Base-by-base conservation (phyloP, 257 asterid genomes). In the Catharanthus roseus region DNA sequence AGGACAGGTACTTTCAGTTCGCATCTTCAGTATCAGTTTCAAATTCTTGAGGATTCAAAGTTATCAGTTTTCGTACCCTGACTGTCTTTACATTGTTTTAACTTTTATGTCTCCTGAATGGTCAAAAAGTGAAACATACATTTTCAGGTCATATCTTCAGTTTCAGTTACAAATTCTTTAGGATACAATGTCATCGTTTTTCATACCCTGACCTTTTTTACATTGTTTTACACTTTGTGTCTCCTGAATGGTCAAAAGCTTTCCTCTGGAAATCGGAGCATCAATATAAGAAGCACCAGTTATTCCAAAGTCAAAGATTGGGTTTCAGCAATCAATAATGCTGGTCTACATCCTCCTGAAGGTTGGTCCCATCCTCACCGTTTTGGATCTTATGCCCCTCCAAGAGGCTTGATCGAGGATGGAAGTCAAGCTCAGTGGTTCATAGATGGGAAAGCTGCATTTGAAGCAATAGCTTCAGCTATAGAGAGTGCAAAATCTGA, bases 351-450 rank as follows among this genome's bases (percentile, higher is more conserved):
- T 80, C 77, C 76, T 74, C 81, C 86, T 24, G 97, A 90, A 71
- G 82, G 96, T 77, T 90, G 97, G 97, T 85, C 90, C 80, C 84
- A 84, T 78, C 79, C 95, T 79, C 97, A 92, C 58, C 96, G 92
- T 72, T 92, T 87, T 72, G 81, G 85, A 75, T 88, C 97, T 50
- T 92, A 82, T 79, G 96, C 98, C 71, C 96, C 98, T 23, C 80
- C 77, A 57, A 85, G 98, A 83, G 96, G 98, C 66, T 83, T 87
- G 73, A 75, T 54, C 47, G 97, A 90, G 64, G 97, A 90, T 79
- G 90, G 91, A 78, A 87, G 97, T 81, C 86, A 77, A 83, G 98
- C 96, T 71, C 98, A 92, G 77, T 92, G 98, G 98, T 92, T 90
- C 60, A 56, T 90, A 77, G 98, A 92, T 81, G 98, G 98, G 26